Evolutionary conservation across 1,284 basidiomycete species (phyloP), one percentile per base, ranked within the genome.

Genomic region (Ustilago shanxiensis): DNA sequence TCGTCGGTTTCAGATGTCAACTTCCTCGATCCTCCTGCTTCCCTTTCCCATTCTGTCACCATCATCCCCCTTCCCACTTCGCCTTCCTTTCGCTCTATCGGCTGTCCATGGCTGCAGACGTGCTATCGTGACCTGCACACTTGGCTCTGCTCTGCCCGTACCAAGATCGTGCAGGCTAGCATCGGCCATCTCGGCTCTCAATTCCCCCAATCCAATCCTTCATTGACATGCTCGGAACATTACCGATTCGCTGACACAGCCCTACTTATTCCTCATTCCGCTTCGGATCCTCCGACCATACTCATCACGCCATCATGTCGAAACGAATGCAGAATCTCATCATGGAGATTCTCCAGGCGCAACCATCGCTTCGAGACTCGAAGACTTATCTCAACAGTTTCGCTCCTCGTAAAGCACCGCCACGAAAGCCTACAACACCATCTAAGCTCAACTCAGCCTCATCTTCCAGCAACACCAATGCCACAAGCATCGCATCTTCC

Each of bases 291-390:
- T 26, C 26, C 31, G 35, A n/a, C 22, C 8, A 1, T 7, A 26
- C 29, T 18, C 10, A 44, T 59, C 54, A 33, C 39, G 41, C 55
- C 35, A 72, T 24, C 61, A 82, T 83, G 74, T 83, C 83, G 54
- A 79, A 78, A 66, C 77, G 71, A 39, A 75, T 83, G 69, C 86
- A 99, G 95, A 95, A 98, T 84, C 95, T 99, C 84, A 96, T 99
- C 85, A 88, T 99, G 60, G 96, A 95, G 54, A 93, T 99, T 81
- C 89, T 99, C 60, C 92, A 93, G 76, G 93, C 97, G 39, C 95
- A 94, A 71, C 95, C 97, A 10, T 98, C 96, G 1, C 87, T 92
- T 63, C 90, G 97, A 79, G 97, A 99, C 87, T 93, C 94, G 44
- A 92, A 91, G 67, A 91, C 92, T 0, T 99, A 98, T 87, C 90